Percentiles rank a stretch among this genome's conserved stretches.
phyloP scores from a whole-genome alignment of 176 grass and related monocot genomes.

The Olyra latifolia region DNA sequence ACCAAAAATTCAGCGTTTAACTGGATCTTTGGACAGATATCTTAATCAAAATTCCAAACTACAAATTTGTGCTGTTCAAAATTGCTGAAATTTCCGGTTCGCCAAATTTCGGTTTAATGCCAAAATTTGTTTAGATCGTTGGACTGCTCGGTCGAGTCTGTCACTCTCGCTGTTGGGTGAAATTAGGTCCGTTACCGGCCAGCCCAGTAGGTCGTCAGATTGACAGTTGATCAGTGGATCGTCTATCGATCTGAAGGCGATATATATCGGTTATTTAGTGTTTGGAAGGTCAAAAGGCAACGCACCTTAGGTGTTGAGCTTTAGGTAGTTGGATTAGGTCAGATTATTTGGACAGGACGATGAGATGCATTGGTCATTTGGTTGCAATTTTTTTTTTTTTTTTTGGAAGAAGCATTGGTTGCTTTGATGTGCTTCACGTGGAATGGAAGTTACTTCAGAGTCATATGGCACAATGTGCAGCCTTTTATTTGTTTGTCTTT shows the following conservation, averaged over 20 bases:
- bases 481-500: no score
- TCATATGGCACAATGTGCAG: background rate
- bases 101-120: no score
- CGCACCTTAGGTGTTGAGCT: background rate
- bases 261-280: background rate
- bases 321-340: background rate
- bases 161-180: constrained; percentile 40
- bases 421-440: constrained; percentile 38
- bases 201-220: background rate
- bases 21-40: no score
- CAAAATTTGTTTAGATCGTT: no score
- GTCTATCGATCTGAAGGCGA: no score
- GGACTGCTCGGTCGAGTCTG: background rate
- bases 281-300: background rate
- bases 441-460: constrained; percentile 33
- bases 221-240: background rate
- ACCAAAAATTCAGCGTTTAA: no score
- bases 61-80: no score
- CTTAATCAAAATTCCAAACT: no score
- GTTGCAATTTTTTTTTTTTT: no score
- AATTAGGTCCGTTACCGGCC: constrained; percentile 33
- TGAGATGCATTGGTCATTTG: no score
- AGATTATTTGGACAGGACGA: background rate
- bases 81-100: no score
- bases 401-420: background rate